Evolutionary conservation across 2,329 filamentous ascomycete genomes (phyloP), one percentile per base, ranked within the genome.

Genomic region (Mycosphaerelloides madeirae): DNA sequence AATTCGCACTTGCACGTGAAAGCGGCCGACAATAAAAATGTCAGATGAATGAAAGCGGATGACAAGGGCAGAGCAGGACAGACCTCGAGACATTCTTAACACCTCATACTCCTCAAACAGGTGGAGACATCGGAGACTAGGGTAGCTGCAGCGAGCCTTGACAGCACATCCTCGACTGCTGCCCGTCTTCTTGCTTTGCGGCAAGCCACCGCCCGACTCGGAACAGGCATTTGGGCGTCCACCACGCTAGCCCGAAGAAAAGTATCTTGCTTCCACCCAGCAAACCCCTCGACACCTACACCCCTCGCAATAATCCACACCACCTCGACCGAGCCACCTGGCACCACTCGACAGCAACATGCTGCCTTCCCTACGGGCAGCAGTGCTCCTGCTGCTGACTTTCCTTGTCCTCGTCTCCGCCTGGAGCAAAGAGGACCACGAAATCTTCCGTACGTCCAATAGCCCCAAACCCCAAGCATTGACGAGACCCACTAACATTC

Each of bases 361-460:
- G 87, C 89, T 78, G 77, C 70, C 81, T 58, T 74, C 79, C 46
- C 61, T 68, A 49, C 70, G 82, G 56, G 70, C 86, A 58, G 76
- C 84, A 41, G 61, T 91, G 55, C 75, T 86, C 66, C 76, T 91
- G 48, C 69, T 87, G 66, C 79, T 80, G 70, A 69, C 84, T 57
- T 69, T 88, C 54, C 78, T 78, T 48, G 76, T 81, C 31, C 68
- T 90, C 50, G 79, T 79, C 48, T 78, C 81, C 38, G 87, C 87
- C 36, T 95, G 89, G 87, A 81, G 80, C 45, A 93, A 93, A 69
- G 87, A 95, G 94, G 93, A 98, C 70, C 88, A 94, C 65, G 93
- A 98, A 71, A 97, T 98, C 72, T 98, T 98, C 74, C 86, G 89
- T 25, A 25, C 22, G 22, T n/a, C n/a, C n/a, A n/a, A n/a, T n/a